A percentile compares a stretch with the other conserved stretches of the same genome.
These are phyloP conservation scores for Clonostachys byssicola DNA, from an alignment of 2,329 filamentous ascomycete species.

Conservation along the genomic window DNA sequence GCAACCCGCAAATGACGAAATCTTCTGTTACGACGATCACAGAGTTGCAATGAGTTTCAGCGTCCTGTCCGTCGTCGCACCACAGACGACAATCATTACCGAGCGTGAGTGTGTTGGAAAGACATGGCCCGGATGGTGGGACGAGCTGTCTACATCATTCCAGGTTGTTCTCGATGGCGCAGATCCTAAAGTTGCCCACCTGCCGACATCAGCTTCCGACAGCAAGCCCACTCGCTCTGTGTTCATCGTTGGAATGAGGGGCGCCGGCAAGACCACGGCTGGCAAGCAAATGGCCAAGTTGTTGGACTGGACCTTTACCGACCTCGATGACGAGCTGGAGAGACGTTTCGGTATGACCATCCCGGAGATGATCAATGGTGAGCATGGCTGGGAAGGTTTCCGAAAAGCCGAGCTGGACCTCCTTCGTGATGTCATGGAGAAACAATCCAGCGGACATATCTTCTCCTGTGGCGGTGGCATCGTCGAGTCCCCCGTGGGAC, in stretches of 20 bases:
- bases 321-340: slow-evolving; percentile 87
- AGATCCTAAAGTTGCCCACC: slow-evolving; percentile 37
- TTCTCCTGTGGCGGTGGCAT: slow-evolving; percentile 94
- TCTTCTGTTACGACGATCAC: slow-evolving; percentile 96
- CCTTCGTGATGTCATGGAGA: slow-evolving; percentile 68
- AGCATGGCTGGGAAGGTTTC: slow-evolving; percentile 83
- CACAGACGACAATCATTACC: slow-evolving; percentile 69
- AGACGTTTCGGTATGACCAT: slow-evolving; percentile 69
- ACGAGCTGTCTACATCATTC: slow-evolving; percentile 76
- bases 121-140: slow-evolving; percentile 99
- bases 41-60: slow-evolving; percentile 98
- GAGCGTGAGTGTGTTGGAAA: slow-evolving; percentile 94
- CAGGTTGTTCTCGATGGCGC: slow-evolving; percentile 71
- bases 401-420: slow-evolving; percentile 73
- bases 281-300: slow-evolving; percentile 79
- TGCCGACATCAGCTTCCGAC: slow-evolving; percentile 18
- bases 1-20: slow-evolving; percentile 54
- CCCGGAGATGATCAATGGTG: slow-evolving; percentile 73
- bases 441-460: slow-evolving; percentile 71
- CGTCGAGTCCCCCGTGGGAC: slow-evolving; percentile 79
- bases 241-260: slow-evolving; percentile 95
- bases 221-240: slow-evolving; percentile 54
- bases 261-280: slow-evolving; percentile 92
- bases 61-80: slow-evolving; percentile 72
- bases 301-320: slow-evolving; percentile 73